These are phyloP conservation scores for Straminergon stramineum DNA, from an alignment of 225 moss, liverwort and hornwort species.

Conservation along the genomic window DNA sequence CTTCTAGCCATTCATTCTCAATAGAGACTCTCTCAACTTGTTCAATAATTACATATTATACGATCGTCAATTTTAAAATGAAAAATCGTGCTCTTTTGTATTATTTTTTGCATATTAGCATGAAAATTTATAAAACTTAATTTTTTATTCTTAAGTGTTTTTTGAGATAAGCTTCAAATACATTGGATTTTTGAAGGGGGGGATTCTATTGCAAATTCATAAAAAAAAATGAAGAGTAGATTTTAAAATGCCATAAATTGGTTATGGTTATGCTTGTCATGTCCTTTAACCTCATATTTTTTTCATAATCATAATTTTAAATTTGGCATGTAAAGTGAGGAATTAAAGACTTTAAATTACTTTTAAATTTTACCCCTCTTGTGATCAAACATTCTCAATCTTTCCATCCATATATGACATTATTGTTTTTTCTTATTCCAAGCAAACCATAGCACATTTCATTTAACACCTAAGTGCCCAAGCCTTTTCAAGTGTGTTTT, in stretches of 20 bases:
- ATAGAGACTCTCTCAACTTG: neutral
- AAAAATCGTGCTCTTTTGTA: neutral
- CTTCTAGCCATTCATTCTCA: neutral
- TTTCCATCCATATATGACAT: neutral
- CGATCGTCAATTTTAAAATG: neutral
- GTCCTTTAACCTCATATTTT: neutral
- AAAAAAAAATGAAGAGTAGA: neutral
- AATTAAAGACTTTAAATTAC: neutral
- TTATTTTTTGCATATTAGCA: neutral
- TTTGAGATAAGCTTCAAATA: neutral
- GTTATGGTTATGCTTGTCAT: fast-evolving
- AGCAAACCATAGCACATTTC: neutral
- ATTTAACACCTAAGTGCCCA: neutral
- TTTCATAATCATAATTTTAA: neutral
- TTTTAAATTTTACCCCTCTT: neutral
- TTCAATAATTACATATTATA: neutral
- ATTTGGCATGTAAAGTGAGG: neutral
- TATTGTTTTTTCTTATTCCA: neutral
- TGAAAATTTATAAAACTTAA: neutral
- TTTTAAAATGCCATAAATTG: neutral
- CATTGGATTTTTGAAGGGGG: too few relatives aligned
- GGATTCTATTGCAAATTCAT: neutral
- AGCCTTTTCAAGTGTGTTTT: too few relatives aligned
- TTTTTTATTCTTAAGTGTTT: neutral
- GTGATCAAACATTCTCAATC: neutral